Evolutionary conservation across 345 rosid genomes (phyloP).

Genomic region (Salix udensis): DNA sequence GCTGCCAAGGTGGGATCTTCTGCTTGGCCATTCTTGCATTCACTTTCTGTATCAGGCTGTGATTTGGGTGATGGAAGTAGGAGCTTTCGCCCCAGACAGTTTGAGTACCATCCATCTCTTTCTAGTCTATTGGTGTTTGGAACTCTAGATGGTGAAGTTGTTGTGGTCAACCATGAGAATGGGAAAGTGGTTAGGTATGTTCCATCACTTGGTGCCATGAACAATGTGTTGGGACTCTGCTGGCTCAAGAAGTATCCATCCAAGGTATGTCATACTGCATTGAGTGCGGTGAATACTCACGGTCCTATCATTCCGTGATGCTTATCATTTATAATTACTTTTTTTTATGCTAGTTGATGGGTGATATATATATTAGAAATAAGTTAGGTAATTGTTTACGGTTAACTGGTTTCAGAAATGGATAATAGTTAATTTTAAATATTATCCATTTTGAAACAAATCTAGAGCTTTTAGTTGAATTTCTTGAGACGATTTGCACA

Average conservation of each 20-base stretch:
- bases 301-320: neutral
- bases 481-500: neutral
- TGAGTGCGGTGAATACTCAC: neutral
- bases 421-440: neutral
- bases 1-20: slow-evolving; percentile 88
- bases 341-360: neutral
- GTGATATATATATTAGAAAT: neutral
- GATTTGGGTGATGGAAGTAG: slow-evolving; percentile 37
- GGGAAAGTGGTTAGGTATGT: slow-evolving; percentile 67
- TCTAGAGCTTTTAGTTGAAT: neutral
- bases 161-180: slow-evolving; percentile 83
- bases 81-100: slow-evolving; percentile 82
- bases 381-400: neutral
- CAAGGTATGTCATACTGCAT: slow-evolving; percentile 47
- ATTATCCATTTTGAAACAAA: neutral
- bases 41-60: slow-evolving; percentile 50
- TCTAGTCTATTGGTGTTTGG: slow-evolving; percentile 80
- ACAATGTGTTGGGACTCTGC: slow-evolving; percentile 87
- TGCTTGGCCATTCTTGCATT: slow-evolving; percentile 68
- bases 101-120: slow-evolving; percentile 86
- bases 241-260: slow-evolving; percentile 87
- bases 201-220: slow-evolving; percentile 68
- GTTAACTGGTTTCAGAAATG: neutral
- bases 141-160: slow-evolving; percentile 90
- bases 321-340: neutral